phyloP scores from a whole-genome alignment of 768 basidiomycete genomes.

The Lactarius sanguifluus region DNA sequence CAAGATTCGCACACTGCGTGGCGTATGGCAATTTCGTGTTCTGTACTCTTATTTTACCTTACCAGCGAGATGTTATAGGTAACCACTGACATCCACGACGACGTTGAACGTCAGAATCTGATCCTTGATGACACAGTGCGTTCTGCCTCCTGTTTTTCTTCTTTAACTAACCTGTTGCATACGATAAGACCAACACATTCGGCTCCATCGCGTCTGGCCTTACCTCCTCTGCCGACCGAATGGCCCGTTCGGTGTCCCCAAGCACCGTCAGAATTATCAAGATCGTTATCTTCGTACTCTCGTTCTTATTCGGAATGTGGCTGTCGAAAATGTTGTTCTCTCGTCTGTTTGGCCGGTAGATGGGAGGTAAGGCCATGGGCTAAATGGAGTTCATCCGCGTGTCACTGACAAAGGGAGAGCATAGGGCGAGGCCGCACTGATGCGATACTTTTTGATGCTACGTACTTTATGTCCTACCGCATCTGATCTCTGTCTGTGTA shows the following conservation, averaged over 20 bases:
- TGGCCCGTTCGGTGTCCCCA: constrained; percentile 38
- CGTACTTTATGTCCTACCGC: constrained; percentile 14
- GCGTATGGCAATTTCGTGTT: constrained; percentile 47
- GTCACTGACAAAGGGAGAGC: not conserved
- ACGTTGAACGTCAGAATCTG: constrained; percentile 79
- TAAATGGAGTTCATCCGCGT: not conserved
- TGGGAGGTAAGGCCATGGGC: not conserved
- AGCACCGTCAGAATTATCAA: constrained; percentile 28
- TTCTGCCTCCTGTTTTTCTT: constrained; percentile 2
- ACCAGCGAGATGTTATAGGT: constrained; percentile 45
- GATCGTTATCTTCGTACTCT: constrained; percentile 31
- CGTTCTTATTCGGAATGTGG: constrained; percentile 36
- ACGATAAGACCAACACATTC: constrained; percentile 36
- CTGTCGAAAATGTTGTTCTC: constrained; percentile 33
- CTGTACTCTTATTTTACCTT: not conserved
- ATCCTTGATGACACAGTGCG: constrained; percentile 76
- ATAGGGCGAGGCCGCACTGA: not conserved
- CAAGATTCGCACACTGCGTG: constrained; percentile 77
- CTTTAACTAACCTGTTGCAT: not conserved
- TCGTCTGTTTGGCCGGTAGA: constrained; percentile 26
- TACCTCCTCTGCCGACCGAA: constrained; percentile 35
- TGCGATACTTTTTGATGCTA: not conserved
- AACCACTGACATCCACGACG: constrained; percentile 84
- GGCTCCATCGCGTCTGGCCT: constrained; percentile 36
- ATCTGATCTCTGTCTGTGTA: not conserved